These are phyloP conservation scores for Aschersonia sp. DNA, from an alignment of 2,329 filamentous ascomycete species.

Conservation along the genomic window DNA sequence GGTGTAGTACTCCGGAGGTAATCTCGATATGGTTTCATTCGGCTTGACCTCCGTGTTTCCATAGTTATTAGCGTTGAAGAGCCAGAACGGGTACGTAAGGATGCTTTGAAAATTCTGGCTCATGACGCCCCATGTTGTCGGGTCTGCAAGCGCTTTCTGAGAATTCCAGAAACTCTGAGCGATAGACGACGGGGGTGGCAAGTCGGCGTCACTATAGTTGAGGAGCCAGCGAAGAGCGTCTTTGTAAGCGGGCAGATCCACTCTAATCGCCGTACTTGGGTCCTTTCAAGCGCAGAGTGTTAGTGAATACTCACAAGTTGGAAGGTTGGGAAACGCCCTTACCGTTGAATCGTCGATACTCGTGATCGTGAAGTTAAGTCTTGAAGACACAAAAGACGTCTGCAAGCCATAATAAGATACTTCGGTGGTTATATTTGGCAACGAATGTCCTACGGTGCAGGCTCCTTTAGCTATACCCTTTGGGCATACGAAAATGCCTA, in stretches of 20 bases:
- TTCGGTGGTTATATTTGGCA: conserved; percentile 5
- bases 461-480: background rate
- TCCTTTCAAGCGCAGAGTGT: background rate
- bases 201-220: conserved; percentile 7
- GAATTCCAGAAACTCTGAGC: conserved; percentile 7
- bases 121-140: conserved; percentile 5
- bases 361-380: conserved; percentile 6
- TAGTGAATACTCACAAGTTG: background rate
- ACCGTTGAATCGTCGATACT: background rate
- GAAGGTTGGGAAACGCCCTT: background rate
- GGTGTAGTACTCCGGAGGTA: conserved; percentile 9
- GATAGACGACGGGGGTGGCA: conserved; percentile 7
- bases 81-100: conserved; percentile 9
- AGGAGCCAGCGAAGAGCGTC: conserved; percentile 7
- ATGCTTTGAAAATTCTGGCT: conserved; percentile 10
- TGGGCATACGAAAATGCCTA: conserved; percentile 2
- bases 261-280: background rate
- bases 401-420: conserved; percentile 3
- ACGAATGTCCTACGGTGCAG: background rate
- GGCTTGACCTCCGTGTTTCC: conserved; percentile 6
- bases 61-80: conserved; percentile 12
- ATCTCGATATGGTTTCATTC: conserved; percentile 2
- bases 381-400: conserved; percentile 2
- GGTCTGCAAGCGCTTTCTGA: background rate
- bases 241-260: conserved; percentile 3